phyloP scores from a whole-genome alignment of 208 protist species.

The Acanthamoeba sp. region DNA sequence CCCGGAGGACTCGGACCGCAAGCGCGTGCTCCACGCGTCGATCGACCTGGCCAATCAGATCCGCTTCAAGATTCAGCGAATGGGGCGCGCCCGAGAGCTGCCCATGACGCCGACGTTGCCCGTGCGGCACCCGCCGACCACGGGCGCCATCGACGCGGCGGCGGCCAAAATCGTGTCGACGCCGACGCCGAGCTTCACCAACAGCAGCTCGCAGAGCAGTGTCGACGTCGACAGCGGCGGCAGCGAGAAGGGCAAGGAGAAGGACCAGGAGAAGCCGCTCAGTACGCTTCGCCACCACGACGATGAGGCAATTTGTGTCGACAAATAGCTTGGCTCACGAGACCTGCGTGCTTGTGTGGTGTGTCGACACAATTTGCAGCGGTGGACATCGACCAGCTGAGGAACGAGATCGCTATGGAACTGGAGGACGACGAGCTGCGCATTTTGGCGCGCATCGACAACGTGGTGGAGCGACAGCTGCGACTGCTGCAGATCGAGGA shows the following conservation, averaged over 20 bases:
- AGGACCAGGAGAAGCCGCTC: conserved; percentile 14
- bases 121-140: not conserved
- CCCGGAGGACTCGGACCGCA: conserved; percentile 20
- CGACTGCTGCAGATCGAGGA: conserved; percentile 7
- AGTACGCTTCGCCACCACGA: not conserved
- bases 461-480: not conserved
- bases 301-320: no score
- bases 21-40: conserved; percentile 9
- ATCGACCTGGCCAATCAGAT: conserved; percentile 20
- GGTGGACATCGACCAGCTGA: not conserved
- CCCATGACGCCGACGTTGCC: not conserved
- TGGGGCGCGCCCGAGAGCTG: not conserved
- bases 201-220: no score
- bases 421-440: conserved; percentile 10
- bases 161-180: not conserved
- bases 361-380: not conserved
- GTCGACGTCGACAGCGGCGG: not conserved
- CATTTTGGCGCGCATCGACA: not conserved
- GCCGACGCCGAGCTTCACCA: no score
- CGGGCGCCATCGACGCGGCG: not conserved
- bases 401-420: not conserved
- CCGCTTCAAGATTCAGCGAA: not conserved
- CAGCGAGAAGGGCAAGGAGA: not conserved
- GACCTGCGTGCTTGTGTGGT: not conserved
- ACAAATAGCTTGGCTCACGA: not conserved